Percentiles rank a stretch among this genome's conserved stretches.
Conservation (phyloP, 441 rosid species). For the Jatropha podagrica region DNA sequence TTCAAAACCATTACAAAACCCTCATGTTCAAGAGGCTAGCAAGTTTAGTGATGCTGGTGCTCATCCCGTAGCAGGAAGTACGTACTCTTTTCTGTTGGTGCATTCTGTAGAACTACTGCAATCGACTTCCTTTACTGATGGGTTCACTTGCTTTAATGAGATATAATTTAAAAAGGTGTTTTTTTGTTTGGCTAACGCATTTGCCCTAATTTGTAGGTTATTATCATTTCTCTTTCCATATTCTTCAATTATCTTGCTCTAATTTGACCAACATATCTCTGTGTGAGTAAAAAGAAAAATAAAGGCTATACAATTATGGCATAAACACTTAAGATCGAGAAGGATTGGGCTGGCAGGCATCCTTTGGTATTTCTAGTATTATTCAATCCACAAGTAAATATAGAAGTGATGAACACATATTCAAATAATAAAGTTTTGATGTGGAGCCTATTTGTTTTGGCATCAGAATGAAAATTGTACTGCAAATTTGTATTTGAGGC, state of each 20-base stretch:
- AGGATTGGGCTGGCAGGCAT: conserved; percentile 6
- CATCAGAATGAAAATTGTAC: conserved; percentile 4
- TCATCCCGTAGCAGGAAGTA: conserved; percentile 48
- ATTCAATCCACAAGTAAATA: not conserved
- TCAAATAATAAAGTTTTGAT: not conserved
- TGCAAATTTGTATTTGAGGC: not conserved
- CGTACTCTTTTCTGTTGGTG: conserved; percentile 20
- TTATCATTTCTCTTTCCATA: not conserved
- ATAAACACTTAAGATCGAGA: not conserved
- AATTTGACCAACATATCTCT: not conserved
- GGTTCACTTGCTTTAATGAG: not conserved
- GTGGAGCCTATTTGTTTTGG: conserved; percentile 1
- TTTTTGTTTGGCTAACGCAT: conserved; percentile 4
- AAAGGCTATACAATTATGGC: not conserved
- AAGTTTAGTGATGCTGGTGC: conserved; percentile 29
- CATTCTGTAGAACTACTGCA: conserved; percentile 1
- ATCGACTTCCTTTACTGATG: conserved; percentile 14
- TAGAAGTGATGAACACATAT: not conserved
- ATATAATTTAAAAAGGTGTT: not conserved
- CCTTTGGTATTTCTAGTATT: not conserved
- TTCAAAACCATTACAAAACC: conserved; percentile 32
- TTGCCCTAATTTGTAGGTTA: not conserved
- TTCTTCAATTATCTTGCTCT: not conserved
- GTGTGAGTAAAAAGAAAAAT: not conserved
- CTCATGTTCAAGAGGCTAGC: conserved; percentile 37